These are phyloP conservation scores for Pyrenopolyporus hunteri DNA, from an alignment of 495 filamentous ascomycete genomes.

Conservation along the genomic window DNA sequence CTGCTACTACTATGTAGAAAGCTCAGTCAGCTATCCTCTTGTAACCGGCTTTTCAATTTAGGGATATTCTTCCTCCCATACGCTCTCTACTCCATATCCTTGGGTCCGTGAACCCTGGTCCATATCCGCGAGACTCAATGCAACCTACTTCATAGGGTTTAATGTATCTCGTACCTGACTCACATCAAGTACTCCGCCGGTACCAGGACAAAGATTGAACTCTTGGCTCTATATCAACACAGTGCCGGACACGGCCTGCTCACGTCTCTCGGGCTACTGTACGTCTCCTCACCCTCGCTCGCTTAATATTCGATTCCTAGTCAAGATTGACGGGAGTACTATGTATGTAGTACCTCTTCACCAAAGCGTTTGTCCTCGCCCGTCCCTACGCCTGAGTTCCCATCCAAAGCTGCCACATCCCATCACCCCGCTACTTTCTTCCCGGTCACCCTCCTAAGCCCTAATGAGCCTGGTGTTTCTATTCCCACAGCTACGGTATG, in stretches of 20 bases:
- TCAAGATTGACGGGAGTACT: constrained; percentile 28
- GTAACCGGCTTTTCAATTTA: constrained; percentile 26
- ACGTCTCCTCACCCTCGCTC: constrained; percentile 25
- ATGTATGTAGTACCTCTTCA: neutral
- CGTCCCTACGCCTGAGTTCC: constrained; percentile 18
- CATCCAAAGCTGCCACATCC: constrained; percentile 31
- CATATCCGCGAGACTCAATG: constrained; percentile 24
- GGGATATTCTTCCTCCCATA: constrained; percentile 31
- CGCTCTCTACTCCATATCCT: constrained; percentile 31
- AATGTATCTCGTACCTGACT: constrained; percentile 27
- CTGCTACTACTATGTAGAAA: neutral
- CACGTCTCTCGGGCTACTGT: constrained; percentile 14
- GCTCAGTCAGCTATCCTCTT: constrained; percentile 8
- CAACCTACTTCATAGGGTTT: constrained; percentile 13
- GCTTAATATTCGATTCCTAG: constrained; percentile 32
- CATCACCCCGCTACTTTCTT: constrained; percentile 24
- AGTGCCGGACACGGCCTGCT: constrained; percentile 23
- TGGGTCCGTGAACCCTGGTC: constrained; percentile 34
- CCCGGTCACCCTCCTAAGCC: constrained; percentile 18
- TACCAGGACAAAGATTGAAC: constrained; percentile 18
- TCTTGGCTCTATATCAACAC: constrained; percentile 21
- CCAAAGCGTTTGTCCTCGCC: constrained; percentile 24
- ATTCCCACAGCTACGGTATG: constrained; percentile 22
- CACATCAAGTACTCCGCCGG: constrained; percentile 20
- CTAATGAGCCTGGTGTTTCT: constrained; percentile 18